Percentiles rank a stretch among this genome's conserved stretches.
Evolutionary conservation across 73 alveolate species (phyloP).

Genomic region (Paraurostyla sp.): DNA sequence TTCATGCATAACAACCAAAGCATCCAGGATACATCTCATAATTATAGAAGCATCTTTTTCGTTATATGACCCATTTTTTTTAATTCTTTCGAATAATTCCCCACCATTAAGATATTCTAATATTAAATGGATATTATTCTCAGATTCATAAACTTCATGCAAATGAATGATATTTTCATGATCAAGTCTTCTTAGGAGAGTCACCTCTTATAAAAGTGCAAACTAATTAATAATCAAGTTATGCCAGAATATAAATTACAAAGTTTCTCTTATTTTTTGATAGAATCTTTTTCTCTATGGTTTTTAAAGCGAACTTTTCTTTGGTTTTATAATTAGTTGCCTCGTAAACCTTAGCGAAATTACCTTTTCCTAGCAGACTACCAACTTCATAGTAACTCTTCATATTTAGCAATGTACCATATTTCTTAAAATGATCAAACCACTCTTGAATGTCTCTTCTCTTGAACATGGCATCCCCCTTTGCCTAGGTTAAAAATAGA

Average conservation of each 20-base stretch:
- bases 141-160: slow-evolving; percentile 81
- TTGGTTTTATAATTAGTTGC: slow-evolving; percentile 36
- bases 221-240: neutral
- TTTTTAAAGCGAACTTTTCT: slow-evolving; percentile 55
- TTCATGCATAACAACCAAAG: slow-evolving; percentile 69
- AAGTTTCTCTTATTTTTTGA: slow-evolving; percentile 39
- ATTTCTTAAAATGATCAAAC: slow-evolving; percentile 17
- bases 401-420: slow-evolving; percentile 36
- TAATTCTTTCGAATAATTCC: slow-evolving; percentile 79
- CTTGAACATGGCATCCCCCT: neutral
- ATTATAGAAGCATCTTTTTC: slow-evolving; percentile 81
- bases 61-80: slow-evolving; percentile 58
- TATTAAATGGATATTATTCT: slow-evolving; percentile 70
- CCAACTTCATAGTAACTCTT: slow-evolving; percentile 62
- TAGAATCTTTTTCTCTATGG: slow-evolving; percentile 60
- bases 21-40: slow-evolving; percentile 70
- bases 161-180: slow-evolving; percentile 80
- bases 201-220: slow-evolving; percentile 68
- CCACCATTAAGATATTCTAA: slow-evolving; percentile 84
- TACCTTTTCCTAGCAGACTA: slow-evolving; percentile 52
- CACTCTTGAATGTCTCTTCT: slow-evolving; percentile 39
- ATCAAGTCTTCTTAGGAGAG: slow-evolving; percentile 70
- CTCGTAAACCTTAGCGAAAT: slow-evolving; percentile 68
- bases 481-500: neutral
- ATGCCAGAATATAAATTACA: slow-evolving; percentile 2